A percentile compares a stretch with the other conserved stretches of the same genome.
Conservation (phyloP, 2,329 filamentous ascomycete species). For the Graphilbum fragrans region DNA sequence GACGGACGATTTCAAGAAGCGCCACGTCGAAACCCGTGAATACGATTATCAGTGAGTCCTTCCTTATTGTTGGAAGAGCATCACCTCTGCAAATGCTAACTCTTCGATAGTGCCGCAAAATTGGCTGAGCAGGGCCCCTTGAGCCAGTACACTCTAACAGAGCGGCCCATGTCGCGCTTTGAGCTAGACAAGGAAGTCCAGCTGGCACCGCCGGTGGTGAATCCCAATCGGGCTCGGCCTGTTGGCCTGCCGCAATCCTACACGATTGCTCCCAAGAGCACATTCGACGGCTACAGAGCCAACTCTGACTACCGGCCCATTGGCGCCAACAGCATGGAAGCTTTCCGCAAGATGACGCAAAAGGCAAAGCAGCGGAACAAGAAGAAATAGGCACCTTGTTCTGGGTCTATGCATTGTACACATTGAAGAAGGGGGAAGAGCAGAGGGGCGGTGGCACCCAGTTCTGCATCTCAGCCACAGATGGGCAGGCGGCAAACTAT, state of each 20-base stretch:
- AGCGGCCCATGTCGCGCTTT: conserved; percentile 27
- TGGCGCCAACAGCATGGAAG: conserved; percentile 50
- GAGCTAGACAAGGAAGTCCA: conserved; percentile 46
- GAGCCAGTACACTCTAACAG: conserved; percentile 36
- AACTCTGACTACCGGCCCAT: conserved; percentile 45
- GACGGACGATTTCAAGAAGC: conserved; percentile 89
- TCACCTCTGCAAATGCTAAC: conserved; percentile 6
- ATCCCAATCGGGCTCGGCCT: conserved; percentile 44
- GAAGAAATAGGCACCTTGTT: too few species aligned
- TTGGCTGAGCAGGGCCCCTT: conserved; percentile 25
- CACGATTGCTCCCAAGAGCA: conserved; percentile 49
- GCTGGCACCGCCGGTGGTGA: conserved; percentile 40
- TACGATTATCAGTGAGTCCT: conserved; percentile 49
- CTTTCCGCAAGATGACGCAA: conserved; percentile 54
- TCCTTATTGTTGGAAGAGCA: background rate
- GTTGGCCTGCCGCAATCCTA: conserved; percentile 43
- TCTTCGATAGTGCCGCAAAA: conserved; percentile 35
- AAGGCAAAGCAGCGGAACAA: conserved; percentile 34
- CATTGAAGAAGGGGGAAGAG: too few species aligned
- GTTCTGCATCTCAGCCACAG: too few species aligned
- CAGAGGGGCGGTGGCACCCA: too few species aligned
- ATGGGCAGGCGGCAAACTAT: too few species aligned
- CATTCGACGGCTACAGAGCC: conserved; percentile 35
- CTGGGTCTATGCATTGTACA: too few species aligned
- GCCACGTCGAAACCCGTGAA: conserved; percentile 50